Conservation (phyloP, 331 rosid genomes). For the Erythrophleum ivorense region DNA sequence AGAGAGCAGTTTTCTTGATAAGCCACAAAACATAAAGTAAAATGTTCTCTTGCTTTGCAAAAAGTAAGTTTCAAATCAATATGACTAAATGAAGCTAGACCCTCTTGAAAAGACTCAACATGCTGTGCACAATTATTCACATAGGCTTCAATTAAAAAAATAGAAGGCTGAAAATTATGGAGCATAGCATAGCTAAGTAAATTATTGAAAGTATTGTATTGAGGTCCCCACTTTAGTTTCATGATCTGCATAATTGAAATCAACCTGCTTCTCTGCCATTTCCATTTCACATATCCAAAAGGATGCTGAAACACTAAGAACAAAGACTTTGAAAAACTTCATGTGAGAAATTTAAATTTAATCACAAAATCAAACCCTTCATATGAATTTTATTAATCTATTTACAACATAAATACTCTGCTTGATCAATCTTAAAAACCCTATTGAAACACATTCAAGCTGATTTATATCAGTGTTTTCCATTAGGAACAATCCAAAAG, state of each 20-base stretch:
- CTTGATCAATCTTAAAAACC: background rate
- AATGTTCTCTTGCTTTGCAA: constrained; percentile 18
- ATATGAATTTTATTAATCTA: background rate
- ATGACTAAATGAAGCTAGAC: constrained; percentile 22
- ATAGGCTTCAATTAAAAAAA: background rate
- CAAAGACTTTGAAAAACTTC: background rate
- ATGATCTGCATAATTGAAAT: constrained; percentile 1
- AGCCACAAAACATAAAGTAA: constrained; percentile 15
- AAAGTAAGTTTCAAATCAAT: constrained; percentile 35
- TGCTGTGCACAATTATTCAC: constrained; percentile 8
- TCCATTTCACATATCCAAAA: background rate
- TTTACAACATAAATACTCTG: background rate
- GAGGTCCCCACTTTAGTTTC: background rate
- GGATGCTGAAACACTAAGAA: background rate
- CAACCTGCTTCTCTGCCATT: background rate
- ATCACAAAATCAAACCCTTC: background rate
- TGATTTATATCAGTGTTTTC: background rate
- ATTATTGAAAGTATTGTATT: background rate
- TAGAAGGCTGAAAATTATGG: background rate
- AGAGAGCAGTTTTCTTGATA: background rate
- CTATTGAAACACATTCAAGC: background rate
- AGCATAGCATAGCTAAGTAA: background rate
- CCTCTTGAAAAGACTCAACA: constrained; percentile 20
- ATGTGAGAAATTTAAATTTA: background rate
- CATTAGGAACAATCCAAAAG: background rate